Base-by-base conservation (phyloP, 192 early-diverging fungal species). In the Coemansia erecta region DNA sequence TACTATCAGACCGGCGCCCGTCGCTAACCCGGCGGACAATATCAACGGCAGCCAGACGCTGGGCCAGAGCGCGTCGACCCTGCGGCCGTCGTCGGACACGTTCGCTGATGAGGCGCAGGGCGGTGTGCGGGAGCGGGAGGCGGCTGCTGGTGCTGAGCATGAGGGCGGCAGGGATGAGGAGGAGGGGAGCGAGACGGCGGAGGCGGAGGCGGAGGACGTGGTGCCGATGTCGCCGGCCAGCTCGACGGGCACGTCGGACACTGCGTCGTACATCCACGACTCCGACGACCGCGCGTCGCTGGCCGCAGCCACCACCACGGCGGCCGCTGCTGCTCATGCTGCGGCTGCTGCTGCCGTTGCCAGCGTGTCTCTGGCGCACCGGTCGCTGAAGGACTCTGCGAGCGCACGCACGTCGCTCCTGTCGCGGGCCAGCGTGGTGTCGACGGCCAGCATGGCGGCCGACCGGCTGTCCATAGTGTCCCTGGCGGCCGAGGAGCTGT, bases 31-130 rank as follows among this genome's bases (percentile, higher is more conserved):
- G 35, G 35, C 35, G 35, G 35, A 37, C 3, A 37, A 37, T 7
- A 37, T 37, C 8, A 37, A 37, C 35, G 35, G 35, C 24, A 63
- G 33, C 47, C 73, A 75, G 33, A 51, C 45, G 3, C 63, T 77
- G 26, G 73, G 59, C 35, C 73, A 64, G 19, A 77, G 74, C 49
- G 47, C 68, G 17, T 77, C 74, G 40, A 77, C 74, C 15, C 54
- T 77, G 35, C 64, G 74, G 11, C 68, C 74, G 35, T 77, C 74
- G 43, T 77, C 74, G 1, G 74, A 77, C 50, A 77, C 74, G 2
- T 69, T 69, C 19, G 65, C 67, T 9, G 60, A 61, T 21, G 73
- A 67, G 4, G 58, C 35, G 8, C 35, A 60, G 40, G 61, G 35
- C 37, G 45, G 37, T n/a, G 7, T 7, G 28, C 2, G 28, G 28